A percentile compares a stretch with the other conserved stretches of the same genome.
These are phyloP conservation scores for Pelargonium citronellum DNA, from an alignment of 441 rosid species.

Conservation along the genomic window DNA sequence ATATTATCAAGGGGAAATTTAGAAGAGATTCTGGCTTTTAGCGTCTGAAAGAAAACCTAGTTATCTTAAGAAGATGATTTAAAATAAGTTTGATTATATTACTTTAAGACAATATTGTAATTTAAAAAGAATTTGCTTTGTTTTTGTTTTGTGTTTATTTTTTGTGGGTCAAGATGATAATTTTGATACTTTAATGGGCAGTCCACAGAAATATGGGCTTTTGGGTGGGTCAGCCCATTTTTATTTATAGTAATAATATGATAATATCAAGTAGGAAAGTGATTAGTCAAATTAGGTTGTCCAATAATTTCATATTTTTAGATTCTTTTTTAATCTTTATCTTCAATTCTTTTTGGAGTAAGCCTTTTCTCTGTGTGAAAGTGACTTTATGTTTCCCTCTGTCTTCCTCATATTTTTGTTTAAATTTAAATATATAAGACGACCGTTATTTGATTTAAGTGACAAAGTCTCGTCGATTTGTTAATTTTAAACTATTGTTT, in stretches of 20 bases:
- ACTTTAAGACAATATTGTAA: too few species aligned
- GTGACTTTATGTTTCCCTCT: background rate
- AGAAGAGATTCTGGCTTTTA: too few species aligned
- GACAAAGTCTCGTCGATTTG: too few species aligned
- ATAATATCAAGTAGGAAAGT: background rate
- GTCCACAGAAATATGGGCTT: background rate
- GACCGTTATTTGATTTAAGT: too few species aligned
- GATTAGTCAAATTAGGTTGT: background rate
- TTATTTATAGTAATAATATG: background rate
- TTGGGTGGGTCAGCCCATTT: constrained; percentile 1
- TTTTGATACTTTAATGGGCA: background rate
- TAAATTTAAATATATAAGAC: too few species aligned
- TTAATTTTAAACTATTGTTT: too few species aligned
- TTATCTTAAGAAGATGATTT: too few species aligned
- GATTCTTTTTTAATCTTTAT: background rate
- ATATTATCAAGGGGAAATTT: too few species aligned
- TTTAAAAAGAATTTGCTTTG: background rate
- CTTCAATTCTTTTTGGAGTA: constrained; percentile 8
- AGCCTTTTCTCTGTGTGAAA: background rate
- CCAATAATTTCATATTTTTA: background rate
- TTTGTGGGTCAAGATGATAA: background rate
- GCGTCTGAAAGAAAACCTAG: too few species aligned
- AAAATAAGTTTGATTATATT: too few species aligned
- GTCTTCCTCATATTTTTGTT: too few species aligned
- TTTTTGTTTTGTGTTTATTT: background rate